A percentile compares a stretch with the other conserved stretches of the same genome.
These are phyloP conservation scores for Alternaria sp. DNA, from an alignment of 2,329 filamentous ascomycete species.

Conservation along the genomic window DNA sequence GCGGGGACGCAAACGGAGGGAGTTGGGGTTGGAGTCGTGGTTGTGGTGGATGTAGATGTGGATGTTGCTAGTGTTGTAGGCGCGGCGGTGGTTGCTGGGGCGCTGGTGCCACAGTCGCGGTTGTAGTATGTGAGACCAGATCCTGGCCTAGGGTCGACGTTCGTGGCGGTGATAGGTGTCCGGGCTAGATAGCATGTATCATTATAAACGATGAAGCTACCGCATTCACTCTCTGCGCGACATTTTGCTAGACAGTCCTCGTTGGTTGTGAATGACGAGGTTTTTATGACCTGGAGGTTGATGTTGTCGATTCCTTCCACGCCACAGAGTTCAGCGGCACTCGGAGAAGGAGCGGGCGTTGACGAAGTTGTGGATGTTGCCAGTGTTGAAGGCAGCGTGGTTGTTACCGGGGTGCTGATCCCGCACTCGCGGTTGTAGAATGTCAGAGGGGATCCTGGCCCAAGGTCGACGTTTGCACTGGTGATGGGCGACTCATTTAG, in stretches of 20 bases:
- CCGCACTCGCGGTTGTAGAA: too few species aligned
- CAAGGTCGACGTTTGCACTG: too few species aligned
- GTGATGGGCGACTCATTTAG: too few species aligned
- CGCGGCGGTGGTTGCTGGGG: not conserved
- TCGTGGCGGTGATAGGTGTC: not conserved
- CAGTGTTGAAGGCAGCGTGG: too few species aligned
- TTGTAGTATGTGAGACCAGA: not conserved
- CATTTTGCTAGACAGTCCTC: not conserved
- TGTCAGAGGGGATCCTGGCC: too few species aligned
- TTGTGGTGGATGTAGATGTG: not conserved
- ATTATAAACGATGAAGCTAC: not conserved
- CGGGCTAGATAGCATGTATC: not conserved
- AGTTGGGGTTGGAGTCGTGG: not conserved
- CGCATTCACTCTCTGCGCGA: not conserved
- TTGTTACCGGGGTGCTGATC: too few species aligned
- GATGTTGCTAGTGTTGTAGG: not conserved
- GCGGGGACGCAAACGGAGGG: not conserved
- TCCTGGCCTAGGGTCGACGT: accelerated
- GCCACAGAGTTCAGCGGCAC: not conserved
- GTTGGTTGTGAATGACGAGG: not conserved
- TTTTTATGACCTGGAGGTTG: not conserved
- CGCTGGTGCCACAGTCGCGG: not conserved
- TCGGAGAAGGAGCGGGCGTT: too few species aligned
- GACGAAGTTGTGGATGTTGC: too few species aligned
- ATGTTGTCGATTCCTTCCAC: not conserved